Evolutionary conservation across 2,329 filamentous ascomycete genomes (phyloP), one percentile per base, ranked within the genome.

Genomic region (Fusarium sp.): DNA sequence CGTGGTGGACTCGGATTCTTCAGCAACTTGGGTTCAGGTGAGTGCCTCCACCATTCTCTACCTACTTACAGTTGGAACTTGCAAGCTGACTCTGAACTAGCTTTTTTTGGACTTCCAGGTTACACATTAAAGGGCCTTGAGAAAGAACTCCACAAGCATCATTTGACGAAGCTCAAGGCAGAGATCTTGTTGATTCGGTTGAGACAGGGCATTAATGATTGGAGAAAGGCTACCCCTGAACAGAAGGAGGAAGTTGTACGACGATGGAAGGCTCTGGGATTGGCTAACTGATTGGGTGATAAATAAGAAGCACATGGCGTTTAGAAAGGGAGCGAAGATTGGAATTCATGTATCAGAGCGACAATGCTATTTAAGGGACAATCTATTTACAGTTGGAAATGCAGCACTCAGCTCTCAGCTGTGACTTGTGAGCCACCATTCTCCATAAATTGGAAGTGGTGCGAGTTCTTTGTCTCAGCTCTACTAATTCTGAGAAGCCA

Each of bases 101-200:
- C 75, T 16, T 73, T 87, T 2, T 78, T 89, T 18, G 87, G 87
- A 0, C 82, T 87, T 0, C 76, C 85, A 1, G 87, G 87, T 1
- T 90, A 89, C 67, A 81, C 85, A 0, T 80, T 89, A 38, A 90
- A 90, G 68, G 88, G 88, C 1, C 71, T 89, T 0, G 85, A 89
- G 52, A 88, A 87, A 38, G 85, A 89, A 69, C 72, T 87, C 0
- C 76, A 77, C 13, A 83, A 82, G 40, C 80, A 76, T 4, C 78
- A 80, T 18, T 72, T 81, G 4, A 82, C 80, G 1, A 78, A 76
- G 11, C 62, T 81, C 1, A 81, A 81, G 27, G 80, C 81, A 4
- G 81, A 83, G 31, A 67, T 83, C 2, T 59, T 81, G n/a, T 58
- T 82, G 3, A 80, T 82, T 22, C 71, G 80, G 20, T 22, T 83